phyloP scores from a whole-genome alignment of 192 early-diverging fungal species.

The Coemansia javaensis region DNA sequence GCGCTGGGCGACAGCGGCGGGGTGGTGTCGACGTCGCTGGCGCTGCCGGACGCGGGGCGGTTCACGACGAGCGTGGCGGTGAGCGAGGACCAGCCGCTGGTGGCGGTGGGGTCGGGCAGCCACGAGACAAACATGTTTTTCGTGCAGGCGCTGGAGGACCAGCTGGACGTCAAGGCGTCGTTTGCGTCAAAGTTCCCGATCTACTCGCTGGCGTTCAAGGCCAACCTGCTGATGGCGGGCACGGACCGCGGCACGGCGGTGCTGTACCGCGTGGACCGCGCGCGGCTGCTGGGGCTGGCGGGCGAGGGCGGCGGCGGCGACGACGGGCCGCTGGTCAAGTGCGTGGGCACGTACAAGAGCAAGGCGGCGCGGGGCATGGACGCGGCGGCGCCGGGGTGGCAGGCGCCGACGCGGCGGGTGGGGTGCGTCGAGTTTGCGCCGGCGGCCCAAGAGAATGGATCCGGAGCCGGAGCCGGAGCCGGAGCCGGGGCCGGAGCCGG shows the following conservation, averaged over 20 bases:
- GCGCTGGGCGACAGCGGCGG: constrained; percentile 34
- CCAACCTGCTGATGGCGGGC: constrained; percentile 42
- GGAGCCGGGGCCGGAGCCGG: constrained; percentile 4
- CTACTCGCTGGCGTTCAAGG: constrained; percentile 42
- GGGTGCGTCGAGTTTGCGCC: constrained; percentile 49
- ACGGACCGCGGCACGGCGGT: constrained; percentile 48
- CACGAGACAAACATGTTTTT: constrained; percentile 52
- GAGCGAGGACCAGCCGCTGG: constrained; percentile 42
- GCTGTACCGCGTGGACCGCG: constrained; percentile 49
- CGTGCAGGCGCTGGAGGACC: constrained; percentile 46
- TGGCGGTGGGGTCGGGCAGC: constrained; percentile 49
- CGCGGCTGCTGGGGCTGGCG: constrained; percentile 30
- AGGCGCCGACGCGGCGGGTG: constrained; percentile 38
- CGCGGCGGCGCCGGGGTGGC: constrained; percentile 45
- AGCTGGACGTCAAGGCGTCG: constrained; percentile 48
- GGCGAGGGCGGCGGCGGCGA: constrained; percentile 2
- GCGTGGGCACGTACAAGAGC: constrained; percentile 50
- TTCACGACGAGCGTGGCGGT: constrained; percentile 50
- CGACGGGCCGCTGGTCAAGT: constrained; percentile 33
- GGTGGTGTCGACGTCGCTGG: constrained; percentile 45
- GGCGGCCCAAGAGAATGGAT: too few relatives aligned
- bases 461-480: too few relatives aligned
- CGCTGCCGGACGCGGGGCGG: constrained; percentile 38
- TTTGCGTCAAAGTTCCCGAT: constrained; percentile 53
- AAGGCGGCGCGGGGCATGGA: constrained; percentile 48